These are phyloP conservation scores for Zasmidium angulare DNA, from an alignment of 2,329 filamentous ascomycete genomes.

Conservation along the genomic window DNA sequence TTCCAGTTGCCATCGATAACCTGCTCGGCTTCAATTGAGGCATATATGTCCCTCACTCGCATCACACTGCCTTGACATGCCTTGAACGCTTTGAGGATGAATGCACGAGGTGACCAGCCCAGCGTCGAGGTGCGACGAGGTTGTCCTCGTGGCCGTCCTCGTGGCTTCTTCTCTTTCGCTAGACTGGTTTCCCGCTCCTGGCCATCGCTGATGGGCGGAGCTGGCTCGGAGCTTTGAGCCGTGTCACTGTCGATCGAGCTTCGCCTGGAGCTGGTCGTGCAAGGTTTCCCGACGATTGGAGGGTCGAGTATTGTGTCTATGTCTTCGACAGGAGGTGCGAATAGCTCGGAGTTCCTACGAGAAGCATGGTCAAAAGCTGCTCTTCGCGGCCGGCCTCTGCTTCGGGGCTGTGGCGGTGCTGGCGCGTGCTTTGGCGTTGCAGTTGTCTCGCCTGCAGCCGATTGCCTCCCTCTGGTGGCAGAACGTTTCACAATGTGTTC, in stretches of 20 bases:
- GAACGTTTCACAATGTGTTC: neutral
- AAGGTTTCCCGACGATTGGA: neutral
- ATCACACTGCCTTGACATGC: neutral
- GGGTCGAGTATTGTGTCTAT: neutral
- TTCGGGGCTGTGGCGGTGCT: neutral
- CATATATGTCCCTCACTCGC: conserved; percentile 7
- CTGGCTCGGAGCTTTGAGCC: too few species aligned
- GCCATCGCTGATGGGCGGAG: neutral
- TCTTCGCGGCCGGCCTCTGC: neutral
- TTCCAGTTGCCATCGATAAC: conserved; percentile 9
- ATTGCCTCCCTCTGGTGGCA: neutral
- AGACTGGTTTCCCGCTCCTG: neutral
- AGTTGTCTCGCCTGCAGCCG: neutral
- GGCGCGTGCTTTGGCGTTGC: too few species aligned
- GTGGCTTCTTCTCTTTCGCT: too few species aligned
- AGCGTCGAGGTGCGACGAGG: too few species aligned
- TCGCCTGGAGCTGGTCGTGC: too few species aligned
- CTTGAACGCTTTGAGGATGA: conserved; percentile 1
- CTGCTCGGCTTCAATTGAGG: conserved; percentile 10
- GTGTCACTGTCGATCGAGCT: too few species aligned
- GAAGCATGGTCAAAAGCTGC: neutral
- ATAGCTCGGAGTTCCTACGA: neutral
- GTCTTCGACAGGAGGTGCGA: neutral
- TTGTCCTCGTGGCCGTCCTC: too few species aligned
- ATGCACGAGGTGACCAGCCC: neutral